Percentiles rank a stretch among this genome's conserved stretches.
Conservation (phyloP, 2,329 filamentous ascomycete genomes). For the Fusarium luffae region DNA sequence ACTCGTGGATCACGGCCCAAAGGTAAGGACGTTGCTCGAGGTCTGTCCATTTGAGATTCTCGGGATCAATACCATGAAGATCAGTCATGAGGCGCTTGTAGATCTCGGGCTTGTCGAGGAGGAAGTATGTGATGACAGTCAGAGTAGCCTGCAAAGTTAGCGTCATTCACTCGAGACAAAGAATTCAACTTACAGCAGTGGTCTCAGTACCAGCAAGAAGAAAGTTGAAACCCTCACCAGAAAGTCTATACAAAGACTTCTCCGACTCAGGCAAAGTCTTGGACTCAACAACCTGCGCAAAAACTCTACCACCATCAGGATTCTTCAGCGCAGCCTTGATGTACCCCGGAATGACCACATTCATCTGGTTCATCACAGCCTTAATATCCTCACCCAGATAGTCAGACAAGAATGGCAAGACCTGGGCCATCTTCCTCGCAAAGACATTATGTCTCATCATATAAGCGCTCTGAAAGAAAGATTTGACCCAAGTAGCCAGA, state of each 20-base stretch:
- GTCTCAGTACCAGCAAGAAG: slow-evolving; percentile 55
- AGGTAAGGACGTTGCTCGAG: slow-evolving; percentile 54
- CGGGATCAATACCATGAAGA: slow-evolving; percentile 43
- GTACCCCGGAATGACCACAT: slow-evolving; percentile 24
- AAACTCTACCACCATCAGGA: slow-evolving; percentile 26
- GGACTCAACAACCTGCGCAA: slow-evolving; percentile 34
- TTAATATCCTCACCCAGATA: slow-evolving; percentile 28
- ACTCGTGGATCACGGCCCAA: slow-evolving; percentile 52
- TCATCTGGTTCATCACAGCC: slow-evolving; percentile 32
- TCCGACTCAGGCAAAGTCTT: slow-evolving; percentile 51
- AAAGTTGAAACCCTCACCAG: slow-evolving; percentile 53
- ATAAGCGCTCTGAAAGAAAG: slow-evolving; percentile 49
- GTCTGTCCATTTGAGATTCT: slow-evolving; percentile 44
- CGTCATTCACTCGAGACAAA: fast-evolving
- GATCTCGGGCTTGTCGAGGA: slow-evolving; percentile 49
- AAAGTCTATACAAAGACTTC: slow-evolving; percentile 49
- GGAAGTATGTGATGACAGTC: slow-evolving; percentile 50
- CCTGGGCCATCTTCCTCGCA: slow-evolving; percentile 38
- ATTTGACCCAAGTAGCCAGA: slow-evolving; percentile 51
- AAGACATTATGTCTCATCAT: slow-evolving; percentile 49
- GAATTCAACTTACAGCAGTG: slow-evolving; percentile 43
- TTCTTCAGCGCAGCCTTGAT: slow-evolving; percentile 17
- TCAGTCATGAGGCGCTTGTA: slow-evolving; percentile 47
- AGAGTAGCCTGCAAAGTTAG: slow-evolving; percentile 40
- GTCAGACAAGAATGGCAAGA: slow-evolving; percentile 18